phyloP scores from a whole-genome alignment of 257 asterid species.

The Forsythia suspensa region DNA sequence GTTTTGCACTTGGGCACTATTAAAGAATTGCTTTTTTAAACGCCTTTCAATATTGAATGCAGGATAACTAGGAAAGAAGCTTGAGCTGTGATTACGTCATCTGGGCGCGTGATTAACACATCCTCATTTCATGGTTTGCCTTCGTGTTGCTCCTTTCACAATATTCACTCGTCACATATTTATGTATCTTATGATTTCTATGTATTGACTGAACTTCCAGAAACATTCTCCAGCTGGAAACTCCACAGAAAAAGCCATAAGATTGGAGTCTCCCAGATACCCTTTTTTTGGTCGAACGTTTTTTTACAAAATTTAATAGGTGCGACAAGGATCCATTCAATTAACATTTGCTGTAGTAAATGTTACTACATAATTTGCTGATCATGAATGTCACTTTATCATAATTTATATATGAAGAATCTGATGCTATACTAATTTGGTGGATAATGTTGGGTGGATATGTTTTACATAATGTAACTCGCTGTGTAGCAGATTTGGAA shows the following conservation, averaged over 20 bases:
- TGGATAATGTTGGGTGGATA: no score
- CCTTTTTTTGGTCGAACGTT: not conserved
- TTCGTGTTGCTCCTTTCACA: not conserved
- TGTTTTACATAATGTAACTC: no score
- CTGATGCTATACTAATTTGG: not conserved
- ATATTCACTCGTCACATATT: not conserved
- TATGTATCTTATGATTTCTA: not conserved
- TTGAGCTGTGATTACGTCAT: slow-evolving; percentile 29
- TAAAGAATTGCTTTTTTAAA: not conserved
- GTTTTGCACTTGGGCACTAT: no score
- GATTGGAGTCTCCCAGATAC: not conserved
- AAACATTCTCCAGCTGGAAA: not conserved
- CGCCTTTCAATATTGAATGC: slow-evolving; percentile 22
- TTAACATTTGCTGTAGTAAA: not conserved
- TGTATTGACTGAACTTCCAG: not conserved
- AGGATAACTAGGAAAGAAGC: slow-evolving; percentile 98
- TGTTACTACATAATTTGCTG: not conserved
- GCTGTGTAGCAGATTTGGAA: no score
- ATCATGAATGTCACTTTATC: not conserved
- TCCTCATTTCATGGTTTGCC: not conserved
- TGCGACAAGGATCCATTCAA: not conserved
- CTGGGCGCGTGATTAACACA: not conserved
- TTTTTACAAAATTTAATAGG: not conserved
- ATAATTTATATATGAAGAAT: not conserved
- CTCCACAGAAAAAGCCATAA: not conserved